Evolutionary conservation across 768 basidiomycete genomes (phyloP), one percentile per base, ranked within the genome.

Genomic region (button mushroom (Agaricus bisporus)): DNA sequence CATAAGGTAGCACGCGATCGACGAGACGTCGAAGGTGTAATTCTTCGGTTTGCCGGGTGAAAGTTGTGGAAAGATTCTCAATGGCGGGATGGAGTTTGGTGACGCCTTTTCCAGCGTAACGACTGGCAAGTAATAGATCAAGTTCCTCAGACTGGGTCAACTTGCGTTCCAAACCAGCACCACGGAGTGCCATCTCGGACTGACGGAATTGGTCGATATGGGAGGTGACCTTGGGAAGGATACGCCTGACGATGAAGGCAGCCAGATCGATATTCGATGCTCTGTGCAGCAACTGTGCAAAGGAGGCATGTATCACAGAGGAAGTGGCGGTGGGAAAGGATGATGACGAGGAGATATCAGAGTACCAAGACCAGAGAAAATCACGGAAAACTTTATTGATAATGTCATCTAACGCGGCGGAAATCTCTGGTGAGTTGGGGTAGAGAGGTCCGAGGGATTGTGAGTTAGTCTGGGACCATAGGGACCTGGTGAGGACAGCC

Each of bases 291-390:
- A 95, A 59, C 18, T 80, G 73, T 52, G 79, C 73, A 38, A 91
- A 60, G 2, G 82, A 77, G 8, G 78, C 75, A 61, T 92, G 87
- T 29, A 98, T 70, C 8, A 88, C 76, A 1, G 73, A 71, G 2
- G 93, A 90, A 46, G 95, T 85, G 8, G 92, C 86, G 55, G 81
- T 77, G 17, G 95, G 94, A 65, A 99, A 98, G 3, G 91, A 82
- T 4, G 89, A 83, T 0, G 92, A 95, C 10, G 84, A 77, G 5
- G 95, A 98, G 36, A 98, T 75, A 15, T 82, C 80, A 59, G 77
- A 76, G 73, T 95, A 99, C 95, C 95, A 99, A 11, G 80, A 80
- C 49, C 85, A 70, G 17, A 99, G 83, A 65, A 97, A 98, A 71
- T 94, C 91, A 47, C 88, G 76, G 22, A 91, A 82, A 56, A 91